These are phyloP conservation scores for Cercospora sojina DNA, from an alignment of 2,329 filamentous ascomycete species.

Conservation along the genomic window DNA sequence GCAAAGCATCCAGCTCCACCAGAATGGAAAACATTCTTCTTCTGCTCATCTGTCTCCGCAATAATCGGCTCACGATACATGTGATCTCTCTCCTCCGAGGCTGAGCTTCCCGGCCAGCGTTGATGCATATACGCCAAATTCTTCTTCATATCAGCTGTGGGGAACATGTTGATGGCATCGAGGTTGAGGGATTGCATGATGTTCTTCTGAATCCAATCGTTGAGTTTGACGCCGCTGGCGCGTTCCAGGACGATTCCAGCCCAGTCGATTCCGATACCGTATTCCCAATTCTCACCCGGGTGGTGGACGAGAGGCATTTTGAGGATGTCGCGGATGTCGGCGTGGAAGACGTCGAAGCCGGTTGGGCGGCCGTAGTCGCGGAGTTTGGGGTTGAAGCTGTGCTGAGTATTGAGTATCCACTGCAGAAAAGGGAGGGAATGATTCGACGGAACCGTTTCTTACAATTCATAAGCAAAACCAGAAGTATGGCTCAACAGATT, in stretches of 20 bases:
- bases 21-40: conserved; percentile 53
- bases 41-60: conserved; percentile 47
- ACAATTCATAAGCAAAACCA: conserved; percentile 52
- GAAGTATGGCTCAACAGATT: conserved; percentile 54
- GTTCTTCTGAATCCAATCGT: conserved; percentile 49
- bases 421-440: no score
- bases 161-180: conserved; percentile 58
- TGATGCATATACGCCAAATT: conserved; percentile 60
- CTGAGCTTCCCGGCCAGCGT: conserved; percentile 42
- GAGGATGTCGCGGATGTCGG: conserved; percentile 50
- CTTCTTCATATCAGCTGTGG: conserved; percentile 53
- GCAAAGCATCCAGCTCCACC: conserved; percentile 64
- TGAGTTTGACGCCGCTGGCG: conserved; percentile 44
- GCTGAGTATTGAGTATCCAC: no score
- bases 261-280: conserved; percentile 53
- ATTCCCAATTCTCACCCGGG: conserved; percentile 62
- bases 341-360: conserved; percentile 59
- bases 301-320: conserved; percentile 60
- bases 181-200: conserved; percentile 50
- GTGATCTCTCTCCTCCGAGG: conserved; percentile 50
- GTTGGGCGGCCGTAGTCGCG: conserved; percentile 46
- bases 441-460: no score
- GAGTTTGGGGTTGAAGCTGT: conserved; percentile 46
- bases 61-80: conserved; percentile 50
- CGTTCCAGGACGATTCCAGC: conserved; percentile 51